Base-by-base conservation (phyloP, 805 yeast genomes). In the Wickerhamomyces hampshirensis region DNA sequence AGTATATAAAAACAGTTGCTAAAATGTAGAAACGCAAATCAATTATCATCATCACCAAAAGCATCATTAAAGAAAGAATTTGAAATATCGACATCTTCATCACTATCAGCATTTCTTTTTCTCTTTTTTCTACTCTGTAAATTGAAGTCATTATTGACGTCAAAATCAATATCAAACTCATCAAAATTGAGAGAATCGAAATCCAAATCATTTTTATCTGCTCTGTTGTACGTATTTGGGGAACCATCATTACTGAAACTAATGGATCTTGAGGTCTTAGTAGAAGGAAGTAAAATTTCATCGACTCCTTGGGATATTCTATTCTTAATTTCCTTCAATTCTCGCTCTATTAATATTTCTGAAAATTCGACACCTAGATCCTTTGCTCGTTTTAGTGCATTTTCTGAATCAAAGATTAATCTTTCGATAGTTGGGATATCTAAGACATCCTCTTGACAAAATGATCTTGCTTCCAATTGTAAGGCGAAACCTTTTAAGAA, bases 401-500 rank as follows among this genome's bases (percentile, higher is more conserved):
- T 34, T 7, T 44, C 30, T 8, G 56, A 40, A 7, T 45, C 31
- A 0, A 15, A 4, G 18, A 52, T 14, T 10, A 50, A 29, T 9
- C 23, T 32, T 18, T 48, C 49, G 11, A 48, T 35, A 13, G 28
- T 31, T 18, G 17, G 19, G 14, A 28, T 43, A 18, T 46, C 44
- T 8, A 28, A 5, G 2, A 18, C 26, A 7, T 28, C 26, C 11
- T 34, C 34, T 10, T 34, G 33, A 1, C 34, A 21, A 16, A 44
- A 28, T 8, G 18, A 1, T 2, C 31, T 13, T 1, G 56, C 55
- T 33, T 50, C 48, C 12, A 50, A n/a, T 26, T 48, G 48, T 26
- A 32, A 43, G 5, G 53, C 39, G 3, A 51, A 30, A 6, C 59
- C 59, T 24, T 48, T 49, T 10, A 54, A 26, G 35, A 46, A 53